Evolutionary conservation across 1,284 basidiomycete species (phyloP).

Genomic region (Lignosus rhinocerotis): DNA sequence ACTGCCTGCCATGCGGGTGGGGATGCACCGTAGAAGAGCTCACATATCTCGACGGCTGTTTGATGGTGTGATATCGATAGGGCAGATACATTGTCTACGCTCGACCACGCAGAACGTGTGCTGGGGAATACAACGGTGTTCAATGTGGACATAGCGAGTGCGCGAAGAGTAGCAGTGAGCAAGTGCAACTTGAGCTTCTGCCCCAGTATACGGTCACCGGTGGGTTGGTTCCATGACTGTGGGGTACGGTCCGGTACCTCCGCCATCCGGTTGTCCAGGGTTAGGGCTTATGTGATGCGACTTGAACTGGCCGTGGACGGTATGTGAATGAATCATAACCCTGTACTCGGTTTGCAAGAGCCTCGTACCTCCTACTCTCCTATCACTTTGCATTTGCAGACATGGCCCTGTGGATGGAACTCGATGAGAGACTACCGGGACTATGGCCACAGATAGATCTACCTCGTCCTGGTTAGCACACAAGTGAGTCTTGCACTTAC

Average conservation of each 20-base stretch:
- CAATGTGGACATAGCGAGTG: slow-evolving; percentile 3
- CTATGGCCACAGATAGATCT: too few relatives aligned
- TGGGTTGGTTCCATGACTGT: not conserved
- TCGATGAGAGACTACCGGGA: too few relatives aligned
- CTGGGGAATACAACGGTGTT: slow-evolving; percentile 25
- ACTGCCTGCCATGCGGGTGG: slow-evolving; percentile 48
- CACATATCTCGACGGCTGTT: slow-evolving; percentile 65
- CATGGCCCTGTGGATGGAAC: too few relatives aligned
- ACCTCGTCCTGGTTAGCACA: too few relatives aligned
- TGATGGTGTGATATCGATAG: slow-evolving; percentile 51
- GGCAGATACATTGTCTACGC: slow-evolving; percentile 22
- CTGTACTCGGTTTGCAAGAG: too few relatives aligned
- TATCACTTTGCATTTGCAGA: too few relatives aligned
- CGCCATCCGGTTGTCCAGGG: not conserved
- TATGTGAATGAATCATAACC: too few relatives aligned
- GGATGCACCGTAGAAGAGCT: slow-evolving; percentile 61
- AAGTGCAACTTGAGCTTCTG: too few relatives aligned
- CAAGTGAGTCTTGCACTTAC: too few relatives aligned
- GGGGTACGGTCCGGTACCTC: not conserved
- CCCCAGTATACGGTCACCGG: too few relatives aligned
- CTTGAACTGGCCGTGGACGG: too few relatives aligned
- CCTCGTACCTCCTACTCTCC: too few relatives aligned
- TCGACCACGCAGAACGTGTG: slow-evolving; percentile 12
- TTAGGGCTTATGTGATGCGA: not conserved
- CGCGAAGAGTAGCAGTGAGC: not conserved